Base-by-base conservation (phyloP, 1,284 basidiomycete genomes). In the Peniophora sp. region DNA sequence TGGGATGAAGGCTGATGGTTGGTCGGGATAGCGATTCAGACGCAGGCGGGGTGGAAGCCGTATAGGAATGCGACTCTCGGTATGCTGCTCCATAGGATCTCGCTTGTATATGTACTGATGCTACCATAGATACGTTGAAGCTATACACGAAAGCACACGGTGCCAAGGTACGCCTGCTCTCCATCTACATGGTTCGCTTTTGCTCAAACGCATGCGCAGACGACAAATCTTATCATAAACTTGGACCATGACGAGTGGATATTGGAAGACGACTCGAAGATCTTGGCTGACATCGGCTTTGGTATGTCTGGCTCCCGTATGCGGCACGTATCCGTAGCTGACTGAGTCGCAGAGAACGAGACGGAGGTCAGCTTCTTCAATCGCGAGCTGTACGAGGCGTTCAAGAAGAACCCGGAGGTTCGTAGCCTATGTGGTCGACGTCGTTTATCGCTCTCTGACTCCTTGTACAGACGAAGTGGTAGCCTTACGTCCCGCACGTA, bases 201-300 rank as follows among this genome's bases (percentile, higher is more conserved):
- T 24, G 3, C 22, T 20, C 62, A 95, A 92, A 94, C 93, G 0
- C 11, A 24, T 24, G 3, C 22, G 20, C 62, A 95, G 92, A 94
- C 93, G 0, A 88, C 86, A 24, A 96, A 97, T 69, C 75, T 97
- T 27, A 96, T 97, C 66, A 95, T 97, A 62, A 97, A 97, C 67
- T 76, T 97, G 51, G 92, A 96, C 63, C 79, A 94, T 60, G 93
- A 97, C 57, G 91, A 96, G 35, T 94, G 92, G 90, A 89, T 96
- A 57, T 68, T 94, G 32, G 69, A 77, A 47, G 83, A 93, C 56
- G 82, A 84, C 36, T 64, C 64, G 12, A 79, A 77, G 62, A 75
- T 71, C 1, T 74, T 97, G 17, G 78, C 74, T 2, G 79, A 84
- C 3, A 68, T 79, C 23, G 90, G 86, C 12, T 81, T 93, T 52